Evolutionary conservation across 768 basidiomycete species (phyloP).

Genomic region (Boletus barrowsii): DNA sequence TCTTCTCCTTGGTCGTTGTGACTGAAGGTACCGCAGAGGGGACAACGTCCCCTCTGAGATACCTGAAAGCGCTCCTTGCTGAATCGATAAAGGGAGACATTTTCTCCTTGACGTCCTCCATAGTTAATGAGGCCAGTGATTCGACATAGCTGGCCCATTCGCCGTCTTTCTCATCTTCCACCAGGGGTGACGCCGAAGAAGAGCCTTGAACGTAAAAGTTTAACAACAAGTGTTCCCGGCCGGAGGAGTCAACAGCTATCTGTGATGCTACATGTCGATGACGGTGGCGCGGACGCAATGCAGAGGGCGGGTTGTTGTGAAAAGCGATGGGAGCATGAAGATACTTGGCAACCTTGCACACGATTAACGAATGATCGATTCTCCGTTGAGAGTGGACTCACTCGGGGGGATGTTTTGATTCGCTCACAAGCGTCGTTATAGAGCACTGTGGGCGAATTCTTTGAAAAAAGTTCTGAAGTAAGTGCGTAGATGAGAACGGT

Average conservation of each 20-base stretch:
- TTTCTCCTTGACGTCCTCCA: slow-evolving; percentile 52
- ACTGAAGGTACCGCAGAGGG: slow-evolving; percentile 35
- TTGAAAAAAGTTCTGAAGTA: slow-evolving; percentile 82
- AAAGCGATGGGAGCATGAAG: slow-evolving; percentile 67
- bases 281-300: slow-evolving; percentile 72
- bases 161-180: slow-evolving; percentile 24
- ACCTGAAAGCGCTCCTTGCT: slow-evolving; percentile 61
- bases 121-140: slow-evolving; percentile 48
- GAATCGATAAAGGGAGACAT: slow-evolving; percentile 43
- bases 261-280: slow-evolving; percentile 81
- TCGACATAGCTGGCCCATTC: slow-evolving; percentile 39
- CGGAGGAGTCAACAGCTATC: slow-evolving; percentile 66
- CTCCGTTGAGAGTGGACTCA: slow-evolving; percentile 22
- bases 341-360: slow-evolving; percentile 60
- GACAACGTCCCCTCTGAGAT: slow-evolving; percentile 63
- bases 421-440: slow-evolving; percentile 59
- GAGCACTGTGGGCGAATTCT: slow-evolving; percentile 81
- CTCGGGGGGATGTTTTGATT: slow-evolving; percentile 45
- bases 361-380: background rate
- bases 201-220: slow-evolving; percentile 77
- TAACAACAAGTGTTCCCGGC: slow-evolving; percentile 80
- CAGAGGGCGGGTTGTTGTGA: slow-evolving; percentile 80
- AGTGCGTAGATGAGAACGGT: slow-evolving; percentile 72
- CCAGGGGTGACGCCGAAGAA: slow-evolving; percentile 28
- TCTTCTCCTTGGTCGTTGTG: slow-evolving; percentile 26